Evolutionary conservation across 2,329 filamentous ascomycete genomes (phyloP), one percentile per base, ranked within the genome.

Genomic region (Calonectria naviculata): DNA sequence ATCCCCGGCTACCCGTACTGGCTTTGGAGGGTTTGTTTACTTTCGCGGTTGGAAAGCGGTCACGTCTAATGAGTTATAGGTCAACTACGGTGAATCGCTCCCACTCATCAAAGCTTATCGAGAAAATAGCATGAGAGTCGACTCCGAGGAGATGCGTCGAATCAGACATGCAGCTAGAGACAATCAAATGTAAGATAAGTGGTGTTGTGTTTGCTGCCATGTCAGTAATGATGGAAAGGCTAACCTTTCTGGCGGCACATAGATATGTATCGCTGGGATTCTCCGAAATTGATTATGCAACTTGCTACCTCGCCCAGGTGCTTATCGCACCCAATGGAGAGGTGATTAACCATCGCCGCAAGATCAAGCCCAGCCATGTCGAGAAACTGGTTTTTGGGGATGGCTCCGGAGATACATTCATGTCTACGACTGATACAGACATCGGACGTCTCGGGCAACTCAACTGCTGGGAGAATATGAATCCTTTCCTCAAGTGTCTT

Each of bases 321-420:
- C 81, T 90, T 71, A 90, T 90, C 70, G 84, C 84, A 49, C 83
- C 86, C 0, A 80, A 81, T 6, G 88, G 88, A 3, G 81, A 85
- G 34, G 80, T 90, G 67, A 80, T 88, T 70, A 88, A 89, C 80
- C 85, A 87, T 75, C 85, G 89, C 26, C 85, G 88, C 73, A 90
- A 90, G 81, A 87, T 90, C 73, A 87, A 87, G 77, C 86, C 88
- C 2, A 90, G 88, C 3, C 88, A 90, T 73, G 87, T 90, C 41
- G 88, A 90, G 80, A 83, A 87, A 34, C 85, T 89, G 8, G 83
- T 89, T 24, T 90, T 88, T 71, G 89, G 89, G 3, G 89, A 90
- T 61, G 88, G 86, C 13, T 84, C 86, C 0, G 88, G 88, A 4
- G 86, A 89, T 71, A 86, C 87, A 24, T 84, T 87, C 44, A 78